Percentiles rank a stretch among this genome's conserved stretches.
These are phyloP conservation scores for Aspergillus pseudoviridinutans DNA, from an alignment of 2,329 filamentous ascomycete species.

Conservation along the genomic window DNA sequence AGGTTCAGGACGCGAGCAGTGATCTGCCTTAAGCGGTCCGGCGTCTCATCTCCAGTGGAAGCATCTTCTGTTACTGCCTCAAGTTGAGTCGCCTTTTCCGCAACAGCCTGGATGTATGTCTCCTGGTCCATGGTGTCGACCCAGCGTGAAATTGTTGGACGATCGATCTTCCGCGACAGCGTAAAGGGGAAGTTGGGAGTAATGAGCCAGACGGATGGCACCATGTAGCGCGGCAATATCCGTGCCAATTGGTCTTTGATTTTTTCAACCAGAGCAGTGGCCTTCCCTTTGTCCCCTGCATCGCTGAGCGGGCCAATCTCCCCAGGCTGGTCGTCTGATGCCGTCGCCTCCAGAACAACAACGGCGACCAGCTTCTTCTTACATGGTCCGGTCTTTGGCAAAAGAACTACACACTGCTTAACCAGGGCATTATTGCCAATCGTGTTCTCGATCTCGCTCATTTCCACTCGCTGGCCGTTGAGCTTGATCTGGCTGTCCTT, in stretches of 20 bases:
- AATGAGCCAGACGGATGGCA: slow-evolving; percentile 2
- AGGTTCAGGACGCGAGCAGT: background rate
- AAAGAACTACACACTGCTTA: background rate
- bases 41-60: background rate
- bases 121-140: background rate
- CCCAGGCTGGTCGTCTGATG: background rate
- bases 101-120: background rate
- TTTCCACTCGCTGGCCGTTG: slow-evolving; percentile 1
- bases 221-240: slow-evolving; percentile 1
- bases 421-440: background rate
- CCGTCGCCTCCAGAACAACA: background rate
- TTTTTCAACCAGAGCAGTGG: background rate
- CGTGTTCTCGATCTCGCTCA: background rate
- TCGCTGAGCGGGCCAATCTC: background rate
- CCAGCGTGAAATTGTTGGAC: background rate
- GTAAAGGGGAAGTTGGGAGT: background rate
- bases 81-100: background rate
- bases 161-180: slow-evolving; percentile 1
- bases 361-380: background rate
- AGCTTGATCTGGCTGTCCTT: slow-evolving; percentile 3
- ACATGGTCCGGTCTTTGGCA: background rate
- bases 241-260: background rate
- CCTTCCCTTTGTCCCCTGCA: background rate
- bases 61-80: background rate
- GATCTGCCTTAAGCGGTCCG: background rate